Percentiles rank a stretch among this genome's conserved stretches.
Evolutionary conservation across 78 protist species (phyloP).

Genomic region (Dictyostelium capitatum): DNA sequence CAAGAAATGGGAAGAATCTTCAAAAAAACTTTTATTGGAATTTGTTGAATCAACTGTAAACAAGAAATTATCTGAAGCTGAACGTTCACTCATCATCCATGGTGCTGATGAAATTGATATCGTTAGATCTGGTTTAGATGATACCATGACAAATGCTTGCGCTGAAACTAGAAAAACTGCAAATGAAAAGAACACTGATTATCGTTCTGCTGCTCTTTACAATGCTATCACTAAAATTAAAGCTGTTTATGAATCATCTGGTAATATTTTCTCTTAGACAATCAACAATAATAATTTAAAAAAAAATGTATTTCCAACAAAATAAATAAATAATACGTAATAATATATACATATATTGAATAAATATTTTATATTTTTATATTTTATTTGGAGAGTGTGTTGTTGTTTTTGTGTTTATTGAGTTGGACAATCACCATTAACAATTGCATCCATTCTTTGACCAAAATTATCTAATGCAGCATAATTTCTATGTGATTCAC

Average conservation of each 20-base stretch:
- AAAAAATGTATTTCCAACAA: neutral
- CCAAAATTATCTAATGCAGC: too few species aligned
- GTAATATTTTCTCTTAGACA: slow-evolving; percentile 76
- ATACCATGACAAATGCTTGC: slow-evolving; percentile 90
- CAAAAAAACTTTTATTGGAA: slow-evolving; percentile 83
- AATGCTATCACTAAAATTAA: slow-evolving; percentile 87
- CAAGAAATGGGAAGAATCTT: slow-evolving; percentile 91
- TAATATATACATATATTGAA: neutral
- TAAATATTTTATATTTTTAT: neutral
- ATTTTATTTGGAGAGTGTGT: too few species aligned
- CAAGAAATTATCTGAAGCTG: slow-evolving; percentile 81
- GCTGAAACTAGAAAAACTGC: slow-evolving; percentile 88
- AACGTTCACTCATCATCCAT: slow-evolving; percentile 77
- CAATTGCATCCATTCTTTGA: too few species aligned
- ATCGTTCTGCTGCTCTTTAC: slow-evolving; percentile 84
- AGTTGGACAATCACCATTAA: too few species aligned
- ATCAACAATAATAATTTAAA: too few species aligned
- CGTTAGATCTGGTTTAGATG: slow-evolving; percentile 91
- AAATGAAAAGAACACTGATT: slow-evolving; percentile 82
- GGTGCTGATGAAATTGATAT: slow-evolving; percentile 92
- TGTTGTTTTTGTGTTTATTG: too few species aligned
- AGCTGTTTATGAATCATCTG: slow-evolving; percentile 71
- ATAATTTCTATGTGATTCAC: too few species aligned
- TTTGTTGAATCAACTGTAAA: slow-evolving; percentile 81
- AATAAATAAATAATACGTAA: neutral